Base-by-base conservation (phyloP, 129 eudicot genomes). In the Smallanthus sonchifolius region DNA sequence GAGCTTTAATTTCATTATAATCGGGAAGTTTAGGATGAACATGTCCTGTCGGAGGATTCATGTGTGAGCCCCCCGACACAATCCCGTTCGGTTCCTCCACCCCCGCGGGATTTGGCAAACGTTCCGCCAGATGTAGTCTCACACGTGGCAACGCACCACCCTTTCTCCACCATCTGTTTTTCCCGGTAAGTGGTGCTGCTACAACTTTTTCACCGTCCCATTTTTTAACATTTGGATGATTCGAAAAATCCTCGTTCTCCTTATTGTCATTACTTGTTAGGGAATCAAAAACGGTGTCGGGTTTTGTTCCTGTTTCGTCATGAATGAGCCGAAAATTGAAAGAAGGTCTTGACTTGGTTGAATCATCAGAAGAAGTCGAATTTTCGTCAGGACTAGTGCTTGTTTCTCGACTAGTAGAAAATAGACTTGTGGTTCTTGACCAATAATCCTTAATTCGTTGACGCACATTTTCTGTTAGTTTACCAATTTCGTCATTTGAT, bases 1-100 rank as follows among this genome's bases (percentile, higher is more conserved):
- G 61, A 39, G 96, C 88, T 34, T 54, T 82, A 19, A 90, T 79
- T 37, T 83, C 90, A 51, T 92, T 90, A 59, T 84, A 86, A 42
- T 86, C 88, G 5, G 90, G 88, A 64, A 83, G 88, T 57, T 83
- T 92, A 2, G 97, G 89, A 73, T 92, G 96, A 49, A 82, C 86
- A 67, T 83, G 91, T 10, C 72, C 71, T 0, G 35, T 38, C 5
- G 24, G 55, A 4, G 36, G 77, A 28, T 20, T 39, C 45, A 15
- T 3, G 47, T 52, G 38, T 4, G 89, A 83, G 48, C 73, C 37
- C 8, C 81, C 38, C 20, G 85, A 75, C 14, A 30, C 28, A 45
- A 67, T 92, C 70, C 81, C 79, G 38, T 28, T 80, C 3, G 55
- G 60, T 14, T 65, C 57, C 45, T 74, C 78, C 10, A 1, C 4